Percentiles rank a stretch among this genome's conserved stretches.
These are phyloP conservation scores for Sporothrix pseudoabietina DNA, from an alignment of 2,329 filamentous ascomycete species.

Conservation along the genomic window DNA sequence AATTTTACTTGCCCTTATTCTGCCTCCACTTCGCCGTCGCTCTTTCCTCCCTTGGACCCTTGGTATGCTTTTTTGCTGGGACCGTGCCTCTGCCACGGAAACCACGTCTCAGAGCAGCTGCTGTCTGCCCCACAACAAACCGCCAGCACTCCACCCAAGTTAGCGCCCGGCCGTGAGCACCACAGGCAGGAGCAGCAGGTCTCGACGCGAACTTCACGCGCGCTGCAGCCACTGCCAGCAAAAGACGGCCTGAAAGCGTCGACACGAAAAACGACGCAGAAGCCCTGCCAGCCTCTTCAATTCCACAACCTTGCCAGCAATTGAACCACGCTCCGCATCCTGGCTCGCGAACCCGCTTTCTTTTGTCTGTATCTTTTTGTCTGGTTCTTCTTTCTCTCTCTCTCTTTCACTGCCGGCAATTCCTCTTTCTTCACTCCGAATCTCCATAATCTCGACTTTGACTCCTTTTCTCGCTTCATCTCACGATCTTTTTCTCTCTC, in stretches of 20 bases:
- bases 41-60: conserved; percentile 26
- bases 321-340: conserved; percentile 15
- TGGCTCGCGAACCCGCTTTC: neutral
- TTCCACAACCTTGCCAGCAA: conserved; percentile 26
- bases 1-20: conserved; percentile 27
- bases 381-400: neutral
- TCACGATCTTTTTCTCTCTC: neutral
- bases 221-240: conserved; percentile 26
- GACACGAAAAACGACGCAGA: conserved; percentile 35
- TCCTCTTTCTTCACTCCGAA: neutral
- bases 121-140: conserved; percentile 28
- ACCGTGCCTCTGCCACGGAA: conserved; percentile 24
- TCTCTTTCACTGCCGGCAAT: neutral
- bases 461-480: neutral
- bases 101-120: conserved; percentile 26
- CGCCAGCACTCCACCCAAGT: conserved; percentile 27
- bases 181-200: conserved; percentile 3
- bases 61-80: conserved; percentile 12
- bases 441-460: neutral
- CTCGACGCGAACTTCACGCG: conserved; percentile 35
- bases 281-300: conserved; percentile 33
- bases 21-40: conserved; percentile 17
- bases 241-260: conserved; percentile 13
- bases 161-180: conserved; percentile 32
- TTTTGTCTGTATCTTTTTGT: neutral